Evolutionary conservation across 23 red algal species (phyloP).

Genomic region (Agarophyton chilense): DNA sequence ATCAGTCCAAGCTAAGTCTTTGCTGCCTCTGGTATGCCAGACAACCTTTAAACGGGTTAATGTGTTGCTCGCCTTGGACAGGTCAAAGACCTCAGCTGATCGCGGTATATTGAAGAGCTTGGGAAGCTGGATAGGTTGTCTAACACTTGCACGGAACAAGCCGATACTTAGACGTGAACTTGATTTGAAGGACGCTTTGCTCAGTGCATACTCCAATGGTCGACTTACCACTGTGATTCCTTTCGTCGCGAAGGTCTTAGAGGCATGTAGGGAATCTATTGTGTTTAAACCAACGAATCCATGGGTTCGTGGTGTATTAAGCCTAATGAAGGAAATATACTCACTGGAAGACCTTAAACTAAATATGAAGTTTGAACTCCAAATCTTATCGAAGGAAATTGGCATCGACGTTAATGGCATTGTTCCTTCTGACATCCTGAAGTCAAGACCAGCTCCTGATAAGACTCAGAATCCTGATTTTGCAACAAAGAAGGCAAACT

Average conservation of each 20-base stretch:
- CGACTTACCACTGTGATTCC: constrained; percentile 92
- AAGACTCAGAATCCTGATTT: constrained; percentile 93
- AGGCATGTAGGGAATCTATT: constrained; percentile 58
- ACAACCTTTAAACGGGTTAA: constrained; percentile 87
- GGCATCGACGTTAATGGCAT: constrained; percentile 73
- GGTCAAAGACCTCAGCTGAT: constrained; percentile 80
- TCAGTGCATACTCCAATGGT: constrained; percentile 83
- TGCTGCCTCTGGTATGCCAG: constrained; percentile 68
- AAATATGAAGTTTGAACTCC: constrained; percentile 95
- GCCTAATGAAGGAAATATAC: constrained; percentile 94
- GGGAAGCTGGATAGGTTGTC: constrained; percentile 91
- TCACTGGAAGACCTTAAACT: constrained; percentile 93
- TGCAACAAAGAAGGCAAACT: constrained; percentile 33
- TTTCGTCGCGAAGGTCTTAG: constrained; percentile 90
- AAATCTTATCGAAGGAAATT: constrained; percentile 84
- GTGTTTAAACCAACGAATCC: constrained; percentile 98
- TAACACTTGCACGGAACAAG: constrained; percentile 92
- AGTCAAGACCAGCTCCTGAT: constrained; percentile 36
- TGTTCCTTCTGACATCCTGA: constrained; percentile 70
- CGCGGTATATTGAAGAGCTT: constrained; percentile 89
- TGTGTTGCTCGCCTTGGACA: constrained; percentile 74
- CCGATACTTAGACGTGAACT: constrained; percentile 83
- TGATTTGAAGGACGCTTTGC: constrained; percentile 88
- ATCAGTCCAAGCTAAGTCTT: constrained; percentile 18
- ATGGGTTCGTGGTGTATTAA: constrained; percentile 85